Evolutionary conservation across 75 land plant species (phyloP), one percentile per base, ranked within the genome.

Genomic region (Isoetes taiwanensis): DNA sequence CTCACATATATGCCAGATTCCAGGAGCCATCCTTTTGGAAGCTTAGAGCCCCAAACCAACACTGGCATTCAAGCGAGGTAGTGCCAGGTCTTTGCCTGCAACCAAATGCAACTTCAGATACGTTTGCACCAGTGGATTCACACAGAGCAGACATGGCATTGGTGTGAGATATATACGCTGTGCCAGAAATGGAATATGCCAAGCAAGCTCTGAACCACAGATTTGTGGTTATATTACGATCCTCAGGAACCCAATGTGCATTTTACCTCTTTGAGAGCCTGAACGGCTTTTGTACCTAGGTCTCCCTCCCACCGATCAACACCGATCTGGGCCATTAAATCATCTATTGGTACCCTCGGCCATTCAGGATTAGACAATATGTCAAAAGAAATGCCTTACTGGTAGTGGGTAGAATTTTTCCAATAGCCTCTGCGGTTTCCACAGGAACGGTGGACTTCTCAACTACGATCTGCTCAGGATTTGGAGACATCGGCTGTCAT

Each of bases 111-210:
- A 86, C 91, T 70, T 86, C 76, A 0, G 78, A 28, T 19, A 84
- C 84, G 37, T 86, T 63, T 5, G 91, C 91, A 1, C 91, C 91
- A n/a, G 91, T 86, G 9, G 89, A 75, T 64, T 86, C 91, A 53
- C 91, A 86, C 37, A 86, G 91, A 3, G 91, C 91, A 1, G 91
- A 86, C 72, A 86, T 84, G 50, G 91, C 91, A 62, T 86, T 86
- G 43, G 83, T 73, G 25, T 88, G 83, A 17, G 91, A 86, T 58
- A 86, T 86, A 61, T 84, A 58, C 50, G 50, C 50, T 46, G 50
- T n/a, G 50, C 50, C 50, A 46, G 19, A n/a, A 46, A 46, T 6
- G 50, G n/a, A n/a, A 58, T 86, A 89, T 0, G 91, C 91, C 64
- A 86, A 61, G 62, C 83, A 72, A 19, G 91, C 91, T 56, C 83